Evolutionary conservation across 1,284 basidiomycete species (phyloP), one percentile per base, ranked within the genome.

Genomic region (Irpex sp.): DNA sequence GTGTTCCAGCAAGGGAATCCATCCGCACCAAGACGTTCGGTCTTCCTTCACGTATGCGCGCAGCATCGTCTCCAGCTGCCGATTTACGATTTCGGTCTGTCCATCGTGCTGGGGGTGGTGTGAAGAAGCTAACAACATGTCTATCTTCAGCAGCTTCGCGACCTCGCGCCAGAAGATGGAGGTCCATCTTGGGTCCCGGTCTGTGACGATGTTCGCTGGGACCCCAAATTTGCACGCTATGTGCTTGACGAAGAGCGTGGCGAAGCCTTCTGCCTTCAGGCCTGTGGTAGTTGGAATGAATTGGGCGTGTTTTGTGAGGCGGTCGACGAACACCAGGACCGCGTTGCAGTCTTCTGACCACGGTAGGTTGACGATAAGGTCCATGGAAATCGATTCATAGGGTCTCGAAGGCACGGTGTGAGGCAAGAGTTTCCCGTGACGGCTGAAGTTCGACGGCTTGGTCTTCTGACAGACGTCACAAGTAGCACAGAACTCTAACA

Each of bases 391-490:
- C 1, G 45, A 47, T 14, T 73, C 66, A 80, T 47, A 47, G 3
- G 45, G 45, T 79, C 37, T 67, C 71, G 49, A 16, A 5, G 45
- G 45, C n/a, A 47, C 18, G 1, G 45, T 1, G 4, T 47, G 14
- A 2, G 45, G 45, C 1, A 18, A 8, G 14, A 47, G 18, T 4
- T 14, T 47, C 2, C 45, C 45, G 45, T 16, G 5, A 5, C 18
- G 14, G 1, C 5, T 47, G 45, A 47, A 47, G 45, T 47, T 47
- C 1, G 45, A 3, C 12, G 45, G 45, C 4, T 47, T 47, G 1
- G 45, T 47, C 4, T 77, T 73, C 58, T 76, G 74, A 64, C 79
- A 81, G 2, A 73, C 64, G 37, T 75, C 72, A 63, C 80, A 81
- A 0, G 70, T 67, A 12, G 48, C 28, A 12, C 66, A 63, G 61